Evolutionary conservation across 2,329 filamentous ascomycete genomes (phyloP).

Genomic region (Fusarium setosum): DNA sequence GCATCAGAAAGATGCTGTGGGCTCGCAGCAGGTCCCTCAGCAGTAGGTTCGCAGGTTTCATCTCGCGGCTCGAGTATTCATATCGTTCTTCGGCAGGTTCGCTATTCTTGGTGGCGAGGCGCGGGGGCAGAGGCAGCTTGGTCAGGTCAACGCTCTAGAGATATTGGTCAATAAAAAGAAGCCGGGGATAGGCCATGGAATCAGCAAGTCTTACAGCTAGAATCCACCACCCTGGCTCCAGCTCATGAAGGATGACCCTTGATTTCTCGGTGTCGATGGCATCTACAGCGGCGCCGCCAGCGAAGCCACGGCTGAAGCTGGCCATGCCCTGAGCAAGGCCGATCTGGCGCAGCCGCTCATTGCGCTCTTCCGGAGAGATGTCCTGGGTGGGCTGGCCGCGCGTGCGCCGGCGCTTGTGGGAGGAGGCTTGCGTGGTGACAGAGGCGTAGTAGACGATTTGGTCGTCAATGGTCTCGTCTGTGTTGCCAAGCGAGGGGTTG

Average conservation of each 20-base stretch:
- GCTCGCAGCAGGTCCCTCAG: conserved; percentile 85
- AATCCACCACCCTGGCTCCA: conserved; percentile 96
- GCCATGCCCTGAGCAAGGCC: conserved; percentile 97
- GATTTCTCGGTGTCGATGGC: conserved; percentile 92
- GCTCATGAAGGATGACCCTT: conserved; percentile 84
- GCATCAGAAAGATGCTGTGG: conserved; percentile 85
- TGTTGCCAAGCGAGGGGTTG: conserved; percentile 81
- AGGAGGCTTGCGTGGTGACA: conserved; percentile 54
- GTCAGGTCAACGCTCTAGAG: conserved; percentile 76
- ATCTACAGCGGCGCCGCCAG: conserved; percentile 80
- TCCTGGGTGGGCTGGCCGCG: conserved; percentile 55
- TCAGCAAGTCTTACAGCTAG: conserved; percentile 73
- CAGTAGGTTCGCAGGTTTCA: conserved; percentile 84
- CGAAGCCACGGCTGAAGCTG: conserved; percentile 90
- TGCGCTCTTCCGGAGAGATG: conserved; percentile 73
- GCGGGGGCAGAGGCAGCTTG: conserved; percentile 71
- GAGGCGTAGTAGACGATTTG: conserved; percentile 97
- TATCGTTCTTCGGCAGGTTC: conserved; percentile 58
- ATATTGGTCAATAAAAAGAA: conserved; percentile 10
- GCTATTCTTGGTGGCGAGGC: conserved; percentile 55
- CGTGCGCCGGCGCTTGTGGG: conserved; percentile 55
- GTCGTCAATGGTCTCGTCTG: conserved; percentile 71
- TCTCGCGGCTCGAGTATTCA: conserved; percentile 91
- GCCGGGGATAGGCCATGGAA: background rate
- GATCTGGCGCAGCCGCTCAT: conserved; percentile 91